A percentile compares a stretch with the other conserved stretches of the same genome.
Evolutionary conservation across 345 rosid genomes (phyloP).

Genomic region (Eucalyptus coolabah): DNA sequence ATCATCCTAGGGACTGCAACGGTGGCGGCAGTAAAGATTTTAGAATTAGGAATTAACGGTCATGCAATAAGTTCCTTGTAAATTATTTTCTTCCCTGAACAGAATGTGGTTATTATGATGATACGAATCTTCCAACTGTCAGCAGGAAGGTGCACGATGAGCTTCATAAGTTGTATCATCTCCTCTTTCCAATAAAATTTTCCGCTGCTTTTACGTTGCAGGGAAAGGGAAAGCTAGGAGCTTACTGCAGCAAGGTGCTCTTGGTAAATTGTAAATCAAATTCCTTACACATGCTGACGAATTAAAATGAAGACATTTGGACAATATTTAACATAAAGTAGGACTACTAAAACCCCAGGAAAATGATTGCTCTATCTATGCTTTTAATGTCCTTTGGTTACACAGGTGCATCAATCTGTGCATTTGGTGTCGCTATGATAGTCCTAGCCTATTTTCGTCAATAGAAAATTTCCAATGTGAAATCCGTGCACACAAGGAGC

Average conservation of each 20-base stretch:
- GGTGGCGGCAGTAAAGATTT: fast-evolving
- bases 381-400: background rate
- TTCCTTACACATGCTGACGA: fast-evolving
- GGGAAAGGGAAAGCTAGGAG: background rate
- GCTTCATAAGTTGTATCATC: background rate
- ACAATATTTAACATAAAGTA: no score
- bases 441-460: background rate
- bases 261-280: background rate
- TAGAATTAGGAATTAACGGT: background rate
- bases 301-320: background rate
- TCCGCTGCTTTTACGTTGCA: no score
- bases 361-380: no score
- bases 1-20: background rate
- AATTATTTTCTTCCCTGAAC: background rate
- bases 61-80: background rate
- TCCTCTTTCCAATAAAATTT: no score
- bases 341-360: background rate
- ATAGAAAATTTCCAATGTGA: fast-evolving
- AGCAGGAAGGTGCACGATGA: background rate
- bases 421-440: background rate
- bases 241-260: background rate
- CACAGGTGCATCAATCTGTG: background rate
- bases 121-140: background rate
- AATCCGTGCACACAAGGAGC: background rate
- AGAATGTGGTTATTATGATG: background rate